Base-by-base conservation (phyloP, 2,329 filamentous ascomycete genomes). In the Aspergillus sp. region DNA sequence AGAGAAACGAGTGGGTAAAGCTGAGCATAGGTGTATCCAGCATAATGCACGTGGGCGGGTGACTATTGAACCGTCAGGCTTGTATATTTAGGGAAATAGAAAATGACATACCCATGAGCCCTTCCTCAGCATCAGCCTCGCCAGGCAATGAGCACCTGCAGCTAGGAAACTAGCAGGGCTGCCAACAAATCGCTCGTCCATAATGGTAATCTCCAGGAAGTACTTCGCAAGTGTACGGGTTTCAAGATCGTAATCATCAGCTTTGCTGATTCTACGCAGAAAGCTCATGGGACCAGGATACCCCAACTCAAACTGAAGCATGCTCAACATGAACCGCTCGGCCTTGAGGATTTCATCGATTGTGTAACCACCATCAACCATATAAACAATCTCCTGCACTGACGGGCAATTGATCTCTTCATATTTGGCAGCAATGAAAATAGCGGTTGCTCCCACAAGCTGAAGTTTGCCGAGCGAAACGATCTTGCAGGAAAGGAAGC, bases 241-340 rank as follows among this genome's bases (percentile, higher is more conserved):
- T 77, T 99, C 93, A 47, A 96, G 81, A 70, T 99, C 93, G 71
- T 98, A 99, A 71, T 97, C 92, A 71, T 99, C 95, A 13, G 95
- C 95, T 80, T 98, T 98, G 86, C 93, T 98, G 76, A 98, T 95
- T 56, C 93, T 88, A 59, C 95, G 86, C 60, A 99, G 82, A 77
- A 99, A 99, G 79, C 92, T 97, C 93, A 99, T 97, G 1, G 95
- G 95, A 43, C 95, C 95, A n/a, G 95, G 95, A 89, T 91, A 98
- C 52, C 95, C 95, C 53, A 99, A 85, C 76, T 97, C 92, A 71
- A 96, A 99, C 67, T 91, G 85, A 53, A 99, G 85, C 89, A 97
- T 96, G 75, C 86, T 96, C 51, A 99, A 85, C 93, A 99, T 99
- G 80, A 96, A 98, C 12, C 93, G 88, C 77, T 99, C 95, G 0